phyloP scores from a whole-genome alignment of 257 asterid species.

The Ocimum tenuiflorum region DNA sequence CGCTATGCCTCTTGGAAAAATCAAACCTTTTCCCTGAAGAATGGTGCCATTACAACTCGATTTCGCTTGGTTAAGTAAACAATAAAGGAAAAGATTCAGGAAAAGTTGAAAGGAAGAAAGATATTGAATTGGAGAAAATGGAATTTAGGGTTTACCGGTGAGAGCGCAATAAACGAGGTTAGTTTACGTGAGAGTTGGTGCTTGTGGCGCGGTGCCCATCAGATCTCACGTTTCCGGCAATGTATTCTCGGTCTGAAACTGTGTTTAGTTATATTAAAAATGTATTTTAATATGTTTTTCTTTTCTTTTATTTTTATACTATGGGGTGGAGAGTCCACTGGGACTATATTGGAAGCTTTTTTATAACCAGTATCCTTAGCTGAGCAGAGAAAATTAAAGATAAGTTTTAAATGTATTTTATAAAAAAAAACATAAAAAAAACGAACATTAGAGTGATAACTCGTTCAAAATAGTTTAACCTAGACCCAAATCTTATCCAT shows the following conservation, averaged over 20 bases:
- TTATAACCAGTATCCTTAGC: too few relatives aligned
- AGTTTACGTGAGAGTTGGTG: slow-evolving; percentile 6
- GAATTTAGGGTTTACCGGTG: slow-evolving; percentile 30
- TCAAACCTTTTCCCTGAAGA: background rate
- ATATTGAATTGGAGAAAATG: background rate
- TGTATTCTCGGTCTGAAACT: background rate
- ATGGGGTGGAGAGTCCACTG: too few relatives aligned
- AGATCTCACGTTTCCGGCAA: slow-evolving; percentile 15
- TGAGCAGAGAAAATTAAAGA: too few relatives aligned
- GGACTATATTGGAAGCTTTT: too few relatives aligned
- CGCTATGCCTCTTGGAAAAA: background rate
- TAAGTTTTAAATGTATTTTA: too few relatives aligned
- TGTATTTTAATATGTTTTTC: too few relatives aligned
- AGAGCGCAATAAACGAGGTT: background rate
- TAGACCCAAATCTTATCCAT: too few relatives aligned
- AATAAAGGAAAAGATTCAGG: background rate
- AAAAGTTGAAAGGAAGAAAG: slow-evolving; percentile 19
- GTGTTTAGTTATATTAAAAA: too few relatives aligned
- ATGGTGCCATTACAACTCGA: background rate
- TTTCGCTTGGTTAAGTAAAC: background rate
- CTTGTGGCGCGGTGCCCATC: background rate
- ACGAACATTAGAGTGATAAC: too few relatives aligned
- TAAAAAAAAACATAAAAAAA: too few relatives aligned
- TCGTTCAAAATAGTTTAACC: too few relatives aligned
- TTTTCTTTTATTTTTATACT: too few relatives aligned